Evolutionary conservation across 129 eudicot genomes (phyloP).

Genomic region (Gnaphalium uliginosum): DNA sequence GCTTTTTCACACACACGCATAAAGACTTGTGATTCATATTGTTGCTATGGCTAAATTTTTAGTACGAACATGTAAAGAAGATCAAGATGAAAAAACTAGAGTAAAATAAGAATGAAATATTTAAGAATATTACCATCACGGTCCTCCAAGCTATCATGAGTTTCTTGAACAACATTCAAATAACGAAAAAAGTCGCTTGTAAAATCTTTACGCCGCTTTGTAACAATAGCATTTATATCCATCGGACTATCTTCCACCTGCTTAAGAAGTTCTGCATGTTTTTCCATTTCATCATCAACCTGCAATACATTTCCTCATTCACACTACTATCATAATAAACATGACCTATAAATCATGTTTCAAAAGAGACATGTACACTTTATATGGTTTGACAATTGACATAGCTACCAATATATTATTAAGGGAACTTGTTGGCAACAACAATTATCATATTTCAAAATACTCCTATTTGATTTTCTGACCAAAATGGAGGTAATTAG

Average conservation of each 20-base stretch:
- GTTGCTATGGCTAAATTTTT: not conserved
- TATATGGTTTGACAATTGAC: no score
- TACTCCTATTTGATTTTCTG: no score
- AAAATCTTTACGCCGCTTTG: constrained; percentile 81
- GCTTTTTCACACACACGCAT: not conserved
- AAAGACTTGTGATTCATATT: not conserved
- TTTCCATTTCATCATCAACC: constrained; percentile 97
- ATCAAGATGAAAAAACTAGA: not conserved
- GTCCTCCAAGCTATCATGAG: constrained; percentile 80
- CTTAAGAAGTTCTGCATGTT: constrained; percentile 70
- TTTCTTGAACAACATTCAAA: constrained; percentile 66
- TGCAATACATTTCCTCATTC: constrained; percentile 43
- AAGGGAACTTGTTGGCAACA: no score
- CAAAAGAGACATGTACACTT: no score
- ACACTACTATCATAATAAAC: not conserved
- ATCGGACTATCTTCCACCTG: constrained; percentile 78
- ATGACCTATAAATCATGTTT: not conserved
- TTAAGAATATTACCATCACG: constrained; percentile 64
- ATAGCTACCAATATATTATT: not conserved
- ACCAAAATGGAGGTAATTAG: no score
- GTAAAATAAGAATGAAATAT: not conserved
- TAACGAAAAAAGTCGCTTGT: constrained; percentile 81
- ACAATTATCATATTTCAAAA: no score
- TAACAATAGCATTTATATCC: constrained; percentile 86
- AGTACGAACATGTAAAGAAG: not conserved